Evolutionary conservation across 148 eudicot genomes (phyloP), one percentile per base, ranked within the genome.

Genomic region (Rhododendron ovatum): DNA sequence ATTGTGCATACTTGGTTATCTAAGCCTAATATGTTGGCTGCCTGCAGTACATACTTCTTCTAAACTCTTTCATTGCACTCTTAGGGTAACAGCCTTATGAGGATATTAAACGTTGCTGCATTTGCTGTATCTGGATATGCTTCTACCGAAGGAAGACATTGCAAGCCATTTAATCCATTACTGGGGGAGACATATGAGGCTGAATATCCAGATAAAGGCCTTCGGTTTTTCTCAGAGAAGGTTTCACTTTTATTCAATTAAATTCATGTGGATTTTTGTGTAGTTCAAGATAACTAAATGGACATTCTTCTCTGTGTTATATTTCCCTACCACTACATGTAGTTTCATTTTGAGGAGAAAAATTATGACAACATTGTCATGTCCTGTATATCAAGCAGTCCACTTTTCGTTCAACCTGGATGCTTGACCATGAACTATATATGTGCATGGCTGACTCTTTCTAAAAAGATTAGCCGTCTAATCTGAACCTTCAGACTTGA

Each of bases 111-210:
- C 51, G 89, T 90, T 81, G 91, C 91, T 35, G 91, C 91, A 78
- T 90, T 88, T 90, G 91, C 91, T 84, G 89, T 90, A 55, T 90
- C 91, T 15, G 91, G 91, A 45, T 90, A 90, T 86, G 85, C 91
- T 84, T 88, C 90, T 12, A 88, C 91, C 0, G 89, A 88, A 18
- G 91, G 89, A 85, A 84, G 91, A 85, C 80, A 84, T 59, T 90
- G 90, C 87, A 90, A 90, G 80, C 91, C 91, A 55, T 90, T 90
- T 83, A 90, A 90, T 71, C 91, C 91, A 30, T 79, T 90, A 83
- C 81, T 90, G 76, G 91, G 91, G 48, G 91, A 90, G 86, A 90
- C 91, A n/a, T 90, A 88, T 57, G 91, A 90, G 74, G 91, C 91
- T 78, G 91, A 90, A 50, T 90, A 84, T 88, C 90, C 88, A 26